phyloP scores from a whole-genome alignment of 225 moss, liverwort and hornwort species.

The Polytrichum commune region DNA sequence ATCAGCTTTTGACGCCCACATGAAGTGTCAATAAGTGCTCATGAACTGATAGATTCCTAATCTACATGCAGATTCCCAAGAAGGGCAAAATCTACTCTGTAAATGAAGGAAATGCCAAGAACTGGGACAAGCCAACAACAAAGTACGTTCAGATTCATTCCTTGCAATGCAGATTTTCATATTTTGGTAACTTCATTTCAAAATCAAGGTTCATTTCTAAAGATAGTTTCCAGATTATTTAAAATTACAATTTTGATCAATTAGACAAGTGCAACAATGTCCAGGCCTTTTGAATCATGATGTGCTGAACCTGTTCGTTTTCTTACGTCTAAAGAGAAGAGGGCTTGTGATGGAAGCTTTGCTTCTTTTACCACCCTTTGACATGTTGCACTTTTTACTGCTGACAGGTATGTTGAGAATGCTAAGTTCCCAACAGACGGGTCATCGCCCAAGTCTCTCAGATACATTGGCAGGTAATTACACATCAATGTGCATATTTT shows the following conservation, averaged over 20 bases:
- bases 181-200: too few relatives aligned
- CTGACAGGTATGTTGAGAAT: conserved; percentile 62
- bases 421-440: conserved; percentile 94
- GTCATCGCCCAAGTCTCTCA: conserved; percentile 83
- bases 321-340: too few relatives aligned
- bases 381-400: not conserved
- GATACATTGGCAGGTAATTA: conserved; percentile 94
- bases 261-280: too few relatives aligned
- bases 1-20: too few relatives aligned
- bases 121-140: conserved; percentile 90
- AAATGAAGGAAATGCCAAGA: conserved; percentile 95
- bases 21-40: too few relatives aligned
- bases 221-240: too few relatives aligned
- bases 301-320: too few relatives aligned
- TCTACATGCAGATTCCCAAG: conserved; percentile 65
- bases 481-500: not conserved
- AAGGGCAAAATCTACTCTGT: conserved; percentile 99
- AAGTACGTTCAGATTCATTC: conserved; percentile 24
- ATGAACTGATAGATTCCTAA: not conserved
- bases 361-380: too few relatives aligned
- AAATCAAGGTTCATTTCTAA: too few relatives aligned
- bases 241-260: too few relatives aligned
- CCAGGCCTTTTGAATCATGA: too few relatives aligned
- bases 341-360: too few relatives aligned
- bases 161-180: not conserved